These are phyloP conservation scores for Ilex aquifolium DNA, from an alignment of 257 asterid genomes.

Conservation along the genomic window DNA sequence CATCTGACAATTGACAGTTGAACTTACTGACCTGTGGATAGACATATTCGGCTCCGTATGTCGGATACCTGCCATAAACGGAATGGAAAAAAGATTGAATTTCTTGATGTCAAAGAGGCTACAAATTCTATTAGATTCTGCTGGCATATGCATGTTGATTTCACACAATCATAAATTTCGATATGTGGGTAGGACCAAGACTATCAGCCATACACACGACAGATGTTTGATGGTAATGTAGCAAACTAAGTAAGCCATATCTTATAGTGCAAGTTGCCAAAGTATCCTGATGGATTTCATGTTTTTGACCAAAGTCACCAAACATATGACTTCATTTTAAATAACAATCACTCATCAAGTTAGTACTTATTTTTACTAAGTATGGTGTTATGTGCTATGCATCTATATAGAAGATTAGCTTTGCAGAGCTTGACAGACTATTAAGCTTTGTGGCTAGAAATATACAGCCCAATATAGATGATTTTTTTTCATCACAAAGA, in stretches of 20 bases:
- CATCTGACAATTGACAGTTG: neutral
- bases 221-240: no score
- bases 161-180: neutral
- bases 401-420: no score
- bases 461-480: no score
- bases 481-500: no score
- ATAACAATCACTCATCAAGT: no score
- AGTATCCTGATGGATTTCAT: neutral
- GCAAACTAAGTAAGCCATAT: neutral
- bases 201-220: neutral
- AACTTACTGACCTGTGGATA: slow-evolving; percentile 23
- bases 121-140: neutral
- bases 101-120: slow-evolving; percentile 1
- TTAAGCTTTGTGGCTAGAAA: no score
- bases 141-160: neutral
- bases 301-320: no score
- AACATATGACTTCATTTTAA: no score
- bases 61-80: slow-evolving; percentile 22
- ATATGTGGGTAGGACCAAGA: neutral
- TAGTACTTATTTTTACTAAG: no score
- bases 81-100: neutral
- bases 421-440: no score
- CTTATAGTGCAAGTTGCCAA: neutral
- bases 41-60: slow-evolving; percentile 24
- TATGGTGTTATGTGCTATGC: no score